phyloP scores from a whole-genome alignment of 495 filamentous ascomycete species.

The Diplogelasinospora grovesii region DNA sequence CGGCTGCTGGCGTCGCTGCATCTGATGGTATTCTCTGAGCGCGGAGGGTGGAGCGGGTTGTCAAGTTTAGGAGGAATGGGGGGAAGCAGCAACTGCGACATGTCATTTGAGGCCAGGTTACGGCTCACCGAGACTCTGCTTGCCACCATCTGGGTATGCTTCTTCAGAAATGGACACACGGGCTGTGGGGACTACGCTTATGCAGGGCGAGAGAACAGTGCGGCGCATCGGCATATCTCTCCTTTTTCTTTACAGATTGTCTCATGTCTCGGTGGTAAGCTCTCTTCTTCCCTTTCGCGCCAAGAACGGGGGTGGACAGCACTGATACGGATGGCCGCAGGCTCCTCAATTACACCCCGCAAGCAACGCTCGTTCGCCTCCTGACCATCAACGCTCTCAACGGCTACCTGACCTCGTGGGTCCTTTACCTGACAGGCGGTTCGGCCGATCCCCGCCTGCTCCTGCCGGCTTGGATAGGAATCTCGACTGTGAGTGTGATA shows the following conservation, averaged over 20 bases:
- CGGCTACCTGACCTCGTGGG: slow-evolving; percentile 74
- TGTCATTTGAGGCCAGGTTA: slow-evolving; percentile 32
- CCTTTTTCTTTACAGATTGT: slow-evolving; percentile 86
- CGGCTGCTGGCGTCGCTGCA: slow-evolving; percentile 36
- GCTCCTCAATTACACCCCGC: slow-evolving; percentile 84
- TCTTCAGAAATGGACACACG: not conserved
- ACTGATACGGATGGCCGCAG: no score
- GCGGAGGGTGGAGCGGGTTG: slow-evolving; percentile 35
- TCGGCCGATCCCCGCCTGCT: slow-evolving; percentile 69
- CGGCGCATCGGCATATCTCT: slow-evolving; percentile 74
- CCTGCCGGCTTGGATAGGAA: slow-evolving; percentile 80
- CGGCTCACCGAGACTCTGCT: slow-evolving; percentile 71
- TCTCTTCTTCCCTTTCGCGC: not conserved
- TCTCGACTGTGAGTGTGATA: slow-evolving; percentile 65
- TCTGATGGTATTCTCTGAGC: slow-evolving; percentile 18
- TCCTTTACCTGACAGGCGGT: slow-evolving; percentile 68
- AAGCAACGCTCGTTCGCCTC: slow-evolving; percentile 76
- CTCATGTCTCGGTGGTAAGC: slow-evolving; percentile 84
- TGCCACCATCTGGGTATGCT: slow-evolving; percentile 74
- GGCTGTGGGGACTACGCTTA: no score
- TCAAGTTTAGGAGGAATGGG: no score
- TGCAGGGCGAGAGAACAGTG: slow-evolving; percentile 61
- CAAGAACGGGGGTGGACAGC: no score
- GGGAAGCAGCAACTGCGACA: slow-evolving; percentile 21
- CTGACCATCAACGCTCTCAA: slow-evolving; percentile 72